Evolutionary conservation across 495 filamentous ascomycete species (phyloP).

Genomic region (Penicillium parvum): DNA sequence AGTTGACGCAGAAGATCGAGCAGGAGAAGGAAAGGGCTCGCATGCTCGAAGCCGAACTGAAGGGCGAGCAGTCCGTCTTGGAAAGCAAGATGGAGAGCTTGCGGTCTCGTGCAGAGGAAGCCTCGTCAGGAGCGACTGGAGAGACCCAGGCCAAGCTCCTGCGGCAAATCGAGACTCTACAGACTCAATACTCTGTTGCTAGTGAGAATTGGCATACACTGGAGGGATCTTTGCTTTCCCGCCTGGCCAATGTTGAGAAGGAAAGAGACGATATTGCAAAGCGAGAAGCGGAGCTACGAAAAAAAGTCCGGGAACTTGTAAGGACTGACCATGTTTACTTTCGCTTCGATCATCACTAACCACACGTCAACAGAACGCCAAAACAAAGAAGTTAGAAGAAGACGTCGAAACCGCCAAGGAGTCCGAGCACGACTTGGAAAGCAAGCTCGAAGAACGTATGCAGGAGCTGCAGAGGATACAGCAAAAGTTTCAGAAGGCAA

Average conservation of each 20-base stretch:
- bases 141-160: conserved; percentile 88
- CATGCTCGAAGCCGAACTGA: conserved; percentile 71
- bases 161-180: conserved; percentile 90
- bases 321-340: conserved; percentile 21
- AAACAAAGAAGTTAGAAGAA: conserved; percentile 72
- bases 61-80: conserved; percentile 70
- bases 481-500: conserved; percentile 59
- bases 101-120: conserved; percentile 82
- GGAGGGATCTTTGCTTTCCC: conserved; percentile 72
- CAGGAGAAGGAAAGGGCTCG: conserved; percentile 69
- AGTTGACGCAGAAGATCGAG: conserved; percentile 66
- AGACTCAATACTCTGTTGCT: conserved; percentile 90
- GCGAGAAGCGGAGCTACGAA: conserved; percentile 77
- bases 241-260: conserved; percentile 73
- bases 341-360: conserved; percentile 7
- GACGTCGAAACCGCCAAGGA: conserved; percentile 71
- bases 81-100: conserved; percentile 90
- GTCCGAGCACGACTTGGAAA: conserved; percentile 56
- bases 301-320: conserved; percentile 83
- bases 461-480: conserved; percentile 61
- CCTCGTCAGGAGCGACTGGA: conserved; percentile 71
- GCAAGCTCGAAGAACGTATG: conserved; percentile 53
- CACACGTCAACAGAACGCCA: conserved; percentile 53
- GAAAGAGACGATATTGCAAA: conserved; percentile 83
- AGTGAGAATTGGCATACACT: conserved; percentile 98